phyloP scores from a whole-genome alignment of 352 stramenopile species.

The Aphanomyces invadans region DNA sequence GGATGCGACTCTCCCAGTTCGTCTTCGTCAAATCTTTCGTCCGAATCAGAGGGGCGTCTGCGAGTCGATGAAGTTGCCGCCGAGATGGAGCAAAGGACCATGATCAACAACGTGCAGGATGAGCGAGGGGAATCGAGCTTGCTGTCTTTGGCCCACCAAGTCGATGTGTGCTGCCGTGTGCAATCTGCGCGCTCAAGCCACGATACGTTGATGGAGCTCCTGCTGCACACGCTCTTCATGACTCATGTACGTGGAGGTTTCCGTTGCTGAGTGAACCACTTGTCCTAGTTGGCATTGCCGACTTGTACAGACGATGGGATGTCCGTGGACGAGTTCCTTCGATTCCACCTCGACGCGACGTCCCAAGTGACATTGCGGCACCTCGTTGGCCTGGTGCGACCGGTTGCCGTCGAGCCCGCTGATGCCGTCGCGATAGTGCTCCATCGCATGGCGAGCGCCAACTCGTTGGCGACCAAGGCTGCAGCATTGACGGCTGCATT shows the following conservation, averaged over 20 bases:
- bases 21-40: too few relatives aligned
- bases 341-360: neutral
- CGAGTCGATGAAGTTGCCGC: neutral
- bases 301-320: neutral
- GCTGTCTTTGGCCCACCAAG: neutral
- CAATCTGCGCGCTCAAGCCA: neutral
- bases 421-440: neutral
- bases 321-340: neutral
- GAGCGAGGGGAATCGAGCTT: neutral
- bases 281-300: neutral
- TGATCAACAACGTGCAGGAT: neutral
- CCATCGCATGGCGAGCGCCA: neutral
- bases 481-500: neutral
- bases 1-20: too few relatives aligned
- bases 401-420: neutral
- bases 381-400: neutral
- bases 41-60: too few relatives aligned
- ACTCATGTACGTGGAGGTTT: neutral
- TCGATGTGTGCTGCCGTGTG: neutral
- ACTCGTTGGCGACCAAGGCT: neutral
- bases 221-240: constrained; percentile 2
- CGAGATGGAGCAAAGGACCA: too few relatives aligned
- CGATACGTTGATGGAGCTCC: neutral
- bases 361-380: neutral
- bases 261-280: neutral